These are phyloP conservation scores for Coriolopsis trogii DNA, from an alignment of 1,284 basidiomycete genomes.

Conservation along the genomic window DNA sequence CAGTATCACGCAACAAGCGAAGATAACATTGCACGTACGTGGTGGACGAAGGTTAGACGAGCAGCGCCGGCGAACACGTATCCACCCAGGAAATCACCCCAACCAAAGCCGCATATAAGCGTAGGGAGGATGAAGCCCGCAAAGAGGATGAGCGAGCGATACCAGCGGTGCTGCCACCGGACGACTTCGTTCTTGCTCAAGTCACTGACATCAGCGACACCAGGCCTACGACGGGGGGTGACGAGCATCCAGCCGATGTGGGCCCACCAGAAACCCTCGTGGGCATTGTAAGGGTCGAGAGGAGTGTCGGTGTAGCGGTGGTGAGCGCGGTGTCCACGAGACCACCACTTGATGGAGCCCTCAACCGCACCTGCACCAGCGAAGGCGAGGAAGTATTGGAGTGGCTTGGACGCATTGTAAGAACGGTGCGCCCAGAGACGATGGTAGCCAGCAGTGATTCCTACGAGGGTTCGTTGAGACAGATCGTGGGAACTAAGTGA, in stretches of 20 bases:
- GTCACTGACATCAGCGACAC: slow-evolving; percentile 88
- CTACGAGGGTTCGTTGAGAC: slow-evolving; percentile 8
- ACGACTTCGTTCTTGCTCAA: slow-evolving; percentile 78
- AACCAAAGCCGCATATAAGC: slow-evolving; percentile 74
- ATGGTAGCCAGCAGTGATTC: slow-evolving; percentile 85
- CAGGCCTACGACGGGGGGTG: slow-evolving; percentile 87
- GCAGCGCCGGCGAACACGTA: slow-evolving; percentile 87
- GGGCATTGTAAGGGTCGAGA: slow-evolving; percentile 92
- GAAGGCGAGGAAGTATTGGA: slow-evolving; percentile 80
- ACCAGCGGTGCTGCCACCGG: slow-evolving; percentile 87
- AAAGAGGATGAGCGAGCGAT: slow-evolving; percentile 69
- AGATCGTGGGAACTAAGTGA: slow-evolving; percentile 1
- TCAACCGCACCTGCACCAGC: slow-evolving; percentile 87
- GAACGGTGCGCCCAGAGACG: slow-evolving; percentile 91
- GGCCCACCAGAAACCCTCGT: slow-evolving; percentile 79
- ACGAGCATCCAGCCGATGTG: slow-evolving; percentile 95
- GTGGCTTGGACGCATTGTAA: slow-evolving; percentile 83
- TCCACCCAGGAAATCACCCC: slow-evolving; percentile 87
- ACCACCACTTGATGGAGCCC: slow-evolving; percentile 95
- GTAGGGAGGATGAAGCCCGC: slow-evolving; percentile 82
- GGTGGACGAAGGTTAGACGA: slow-evolving; percentile 86
- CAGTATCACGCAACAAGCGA: neutral
- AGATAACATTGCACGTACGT: slow-evolving; percentile 54
- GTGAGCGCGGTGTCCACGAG: slow-evolving; percentile 91
- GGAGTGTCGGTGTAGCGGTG: slow-evolving; percentile 96